Percentiles rank a stretch among this genome's conserved stretches.
phyloP scores from a whole-genome alignment of 805 yeast species.

The Suhomyces kilbournensis region DNA sequence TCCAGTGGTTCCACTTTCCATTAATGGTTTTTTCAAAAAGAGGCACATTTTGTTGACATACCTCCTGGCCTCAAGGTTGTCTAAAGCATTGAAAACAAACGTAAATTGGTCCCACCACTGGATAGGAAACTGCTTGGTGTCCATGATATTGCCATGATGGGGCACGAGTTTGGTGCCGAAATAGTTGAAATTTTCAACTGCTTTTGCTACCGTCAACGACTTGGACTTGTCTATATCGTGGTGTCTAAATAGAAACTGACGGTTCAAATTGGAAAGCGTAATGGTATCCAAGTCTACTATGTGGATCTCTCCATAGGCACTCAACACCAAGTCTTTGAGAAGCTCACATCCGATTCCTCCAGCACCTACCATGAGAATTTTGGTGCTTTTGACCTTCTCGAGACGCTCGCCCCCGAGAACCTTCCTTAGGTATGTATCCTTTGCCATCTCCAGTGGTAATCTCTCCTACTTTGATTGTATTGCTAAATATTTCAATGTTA shows the following conservation, averaged over 20 bases:
- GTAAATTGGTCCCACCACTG: slow-evolving; percentile 73
- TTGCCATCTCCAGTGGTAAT: slow-evolving; percentile 12
- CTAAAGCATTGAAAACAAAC: slow-evolving; percentile 86
- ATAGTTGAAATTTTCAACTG: slow-evolving; percentile 71
- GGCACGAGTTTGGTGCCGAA: slow-evolving; percentile 62
- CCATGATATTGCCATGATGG: slow-evolving; percentile 87
- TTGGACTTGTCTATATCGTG: slow-evolving; percentile 89
- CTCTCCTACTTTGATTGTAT: too few species aligned
- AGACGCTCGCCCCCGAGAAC: slow-evolving; percentile 42
- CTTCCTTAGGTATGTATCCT: slow-evolving; percentile 40
- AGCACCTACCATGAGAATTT: slow-evolving; percentile 84
- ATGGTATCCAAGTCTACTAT: slow-evolving; percentile 95
- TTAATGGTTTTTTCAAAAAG: slow-evolving; percentile 67
- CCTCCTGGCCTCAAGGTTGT: slow-evolving; percentile 87
- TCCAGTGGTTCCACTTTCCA: slow-evolving; percentile 96
- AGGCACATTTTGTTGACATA: slow-evolving; percentile 84
- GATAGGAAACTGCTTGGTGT: slow-evolving; percentile 63
- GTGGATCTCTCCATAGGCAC: slow-evolving; percentile 84
- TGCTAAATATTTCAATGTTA: not conserved
- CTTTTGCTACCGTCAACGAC: slow-evolving; percentile 77
- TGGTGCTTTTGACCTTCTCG: slow-evolving; percentile 34
- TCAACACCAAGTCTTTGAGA: slow-evolving; percentile 70
- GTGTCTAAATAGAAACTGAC: slow-evolving; percentile 88
- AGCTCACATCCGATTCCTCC: slow-evolving; percentile 97
- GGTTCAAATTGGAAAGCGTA: slow-evolving; percentile 84